A percentile compares a stretch with the other conserved stretches of the same genome.
Evolutionary conservation across 768 basidiomycete genomes (phyloP).

Genomic region (Myochromella boudieri): DNA sequence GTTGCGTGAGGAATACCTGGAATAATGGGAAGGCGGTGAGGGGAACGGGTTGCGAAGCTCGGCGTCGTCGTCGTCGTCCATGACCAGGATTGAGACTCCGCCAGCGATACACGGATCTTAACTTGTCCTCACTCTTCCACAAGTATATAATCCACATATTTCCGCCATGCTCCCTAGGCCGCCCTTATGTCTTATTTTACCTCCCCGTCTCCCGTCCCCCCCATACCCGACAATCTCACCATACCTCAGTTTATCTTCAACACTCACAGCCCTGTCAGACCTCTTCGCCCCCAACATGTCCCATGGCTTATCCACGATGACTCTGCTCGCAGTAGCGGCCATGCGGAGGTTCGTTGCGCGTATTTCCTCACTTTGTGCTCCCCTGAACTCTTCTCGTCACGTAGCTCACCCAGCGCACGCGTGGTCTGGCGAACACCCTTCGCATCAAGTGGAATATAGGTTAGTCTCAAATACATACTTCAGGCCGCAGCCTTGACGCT

Average conservation of each 20-base stretch:
- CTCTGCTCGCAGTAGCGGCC: conserved; percentile 41
- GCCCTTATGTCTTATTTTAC: neutral
- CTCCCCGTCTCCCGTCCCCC: conserved; percentile 27
- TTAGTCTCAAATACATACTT: too few relatives aligned
- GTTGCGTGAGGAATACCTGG: conserved; percentile 73
- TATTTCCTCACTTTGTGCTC: neutral
- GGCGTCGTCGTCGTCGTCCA: conserved; percentile 74
- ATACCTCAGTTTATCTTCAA: conserved; percentile 69
- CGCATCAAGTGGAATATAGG: conserved; percentile 47
- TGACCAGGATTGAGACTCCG: conserved; percentile 18
- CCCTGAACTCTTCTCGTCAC: neutral
- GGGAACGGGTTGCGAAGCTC: conserved; percentile 88
- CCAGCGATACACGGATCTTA: conserved; percentile 2
- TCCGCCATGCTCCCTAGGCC: too few relatives aligned
- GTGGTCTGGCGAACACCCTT: conserved; percentile 54
- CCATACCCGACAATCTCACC: conserved; percentile 61
- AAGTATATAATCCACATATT: too few relatives aligned
- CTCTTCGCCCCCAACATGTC: conserved; percentile 39
- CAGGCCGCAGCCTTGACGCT: too few relatives aligned
- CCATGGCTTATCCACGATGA: conserved; percentile 65
- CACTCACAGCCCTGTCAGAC: conserved; percentile 37
- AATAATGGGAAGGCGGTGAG: conserved; percentile 83
- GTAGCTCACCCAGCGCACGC: conserved; percentile 43
- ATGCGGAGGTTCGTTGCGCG: conserved; percentile 44
- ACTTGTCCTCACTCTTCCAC: too few relatives aligned